Conservation (phyloP, 305 asterid species). For the Andrographis paniculata region DNA sequence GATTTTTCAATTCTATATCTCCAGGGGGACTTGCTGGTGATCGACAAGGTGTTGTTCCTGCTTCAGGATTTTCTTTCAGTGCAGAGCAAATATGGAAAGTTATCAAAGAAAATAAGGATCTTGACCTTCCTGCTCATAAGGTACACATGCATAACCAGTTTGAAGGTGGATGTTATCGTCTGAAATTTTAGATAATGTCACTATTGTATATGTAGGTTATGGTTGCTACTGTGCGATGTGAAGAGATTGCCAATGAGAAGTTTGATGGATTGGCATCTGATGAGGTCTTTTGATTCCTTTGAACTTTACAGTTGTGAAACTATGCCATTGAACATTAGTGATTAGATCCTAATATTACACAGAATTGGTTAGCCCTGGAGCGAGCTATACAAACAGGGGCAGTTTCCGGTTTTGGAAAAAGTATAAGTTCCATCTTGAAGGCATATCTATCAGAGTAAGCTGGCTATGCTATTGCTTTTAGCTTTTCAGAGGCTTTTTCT, state of each 20-base stretch:
- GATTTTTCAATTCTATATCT: conserved; percentile 43
- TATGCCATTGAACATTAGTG: conserved; percentile 1
- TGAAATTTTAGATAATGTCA: not conserved
- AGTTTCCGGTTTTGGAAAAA: conserved; percentile 43
- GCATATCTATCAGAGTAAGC: conserved; percentile 49
- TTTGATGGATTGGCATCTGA: conserved; percentile 32
- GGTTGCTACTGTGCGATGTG: conserved; percentile 75
- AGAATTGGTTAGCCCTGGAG: conserved; percentile 54
- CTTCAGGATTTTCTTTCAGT: conserved; percentile 62
- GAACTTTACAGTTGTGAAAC: not conserved
- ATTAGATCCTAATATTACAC: conserved; percentile 15
- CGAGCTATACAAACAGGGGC: conserved; percentile 35
- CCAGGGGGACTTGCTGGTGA: conserved; percentile 76
- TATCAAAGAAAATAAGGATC: conserved; percentile 67
- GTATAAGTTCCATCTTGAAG: conserved; percentile 39
- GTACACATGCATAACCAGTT: conserved; percentile 17
- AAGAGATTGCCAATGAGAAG: conserved; percentile 64
- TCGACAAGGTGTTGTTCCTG: conserved; percentile 57
- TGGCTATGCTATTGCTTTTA: conserved; percentile 13
- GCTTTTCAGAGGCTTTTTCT: not conserved
- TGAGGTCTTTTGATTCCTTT: conserved; percentile 31
- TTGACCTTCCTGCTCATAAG: conserved; percentile 72
- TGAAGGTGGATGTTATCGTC: not conserved
- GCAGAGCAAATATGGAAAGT: conserved; percentile 55
- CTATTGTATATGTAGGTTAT: conserved; percentile 36